Evolutionary conservation across 169 alveolate species (phyloP).

Genomic region (Plasmodium adleri): DNA sequence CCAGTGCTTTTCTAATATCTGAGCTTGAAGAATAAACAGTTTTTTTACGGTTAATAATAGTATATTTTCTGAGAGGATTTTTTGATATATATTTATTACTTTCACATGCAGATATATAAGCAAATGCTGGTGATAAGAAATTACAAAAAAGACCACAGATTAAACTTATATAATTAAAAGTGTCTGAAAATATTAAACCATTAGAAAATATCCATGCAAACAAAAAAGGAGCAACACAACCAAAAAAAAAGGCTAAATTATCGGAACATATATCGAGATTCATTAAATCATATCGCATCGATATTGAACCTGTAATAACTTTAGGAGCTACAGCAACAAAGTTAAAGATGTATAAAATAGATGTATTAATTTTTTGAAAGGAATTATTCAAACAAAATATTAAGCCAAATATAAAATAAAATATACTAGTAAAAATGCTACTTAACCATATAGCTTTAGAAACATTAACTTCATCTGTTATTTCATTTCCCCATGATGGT

Average conservation of each 20-base stretch:
- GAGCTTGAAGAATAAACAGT: constrained; percentile 47
- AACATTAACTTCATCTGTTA: constrained; percentile 84
- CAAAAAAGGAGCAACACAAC: constrained; percentile 81
- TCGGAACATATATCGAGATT: constrained; percentile 82
- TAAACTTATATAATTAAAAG: constrained; percentile 77
- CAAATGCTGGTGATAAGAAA: constrained; percentile 81
- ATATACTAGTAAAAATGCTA: constrained; percentile 75
- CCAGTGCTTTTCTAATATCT: constrained; percentile 71
- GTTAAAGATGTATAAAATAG: constrained; percentile 78
- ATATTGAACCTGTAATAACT: constrained; percentile 82
- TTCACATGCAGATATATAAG: constrained; percentile 77
- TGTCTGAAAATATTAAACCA: constrained; percentile 76
- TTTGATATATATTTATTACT: constrained; percentile 42
- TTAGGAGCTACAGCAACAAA: constrained; percentile 83
- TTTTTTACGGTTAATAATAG: constrained; percentile 69
- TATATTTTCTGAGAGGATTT: constrained; percentile 64
- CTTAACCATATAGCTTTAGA: constrained; percentile 80
- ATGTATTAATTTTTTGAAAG: constrained; percentile 69
- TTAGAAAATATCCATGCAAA: constrained; percentile 83
- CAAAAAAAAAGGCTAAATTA: constrained; percentile 78
- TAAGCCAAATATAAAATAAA: constrained; percentile 80
- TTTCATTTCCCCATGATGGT: constrained; percentile 89
- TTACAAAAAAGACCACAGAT: constrained; percentile 82
- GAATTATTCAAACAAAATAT: constrained; percentile 78
- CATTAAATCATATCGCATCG: constrained; percentile 83